Conservation (phyloP, 2,329 filamentous ascomycete genomes). For the Pseudogymnoascus sp. region DNA sequence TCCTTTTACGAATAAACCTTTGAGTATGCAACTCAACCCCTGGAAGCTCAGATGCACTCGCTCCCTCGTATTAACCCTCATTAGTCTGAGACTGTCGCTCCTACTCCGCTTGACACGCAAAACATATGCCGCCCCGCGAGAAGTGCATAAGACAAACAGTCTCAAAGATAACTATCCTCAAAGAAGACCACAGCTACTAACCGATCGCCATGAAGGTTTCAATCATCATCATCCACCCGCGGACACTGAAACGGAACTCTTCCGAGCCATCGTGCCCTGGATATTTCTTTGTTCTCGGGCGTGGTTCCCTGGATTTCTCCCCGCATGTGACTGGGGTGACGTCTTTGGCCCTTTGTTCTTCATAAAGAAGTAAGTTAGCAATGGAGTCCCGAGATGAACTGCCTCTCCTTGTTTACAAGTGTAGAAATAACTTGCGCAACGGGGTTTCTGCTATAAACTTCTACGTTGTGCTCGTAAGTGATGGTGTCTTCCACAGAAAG, state of each 20-base stretch:
- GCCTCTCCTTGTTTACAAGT: not conserved
- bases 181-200: not conserved
- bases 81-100: not conserved
- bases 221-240: not conserved
- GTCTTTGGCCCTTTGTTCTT: not conserved
- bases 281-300: conserved; percentile 1
- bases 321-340: not conserved
- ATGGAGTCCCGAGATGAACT: not conserved
- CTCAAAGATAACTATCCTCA: not conserved
- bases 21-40: not conserved
- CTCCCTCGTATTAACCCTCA: not conserved
- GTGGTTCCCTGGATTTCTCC: not conserved
- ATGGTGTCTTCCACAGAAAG: not conserved
- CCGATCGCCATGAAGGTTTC: not conserved
- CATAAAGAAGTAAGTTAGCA: not conserved
- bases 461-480: not conserved
- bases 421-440: not conserved
- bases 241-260: not conserved
- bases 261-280: not conserved
- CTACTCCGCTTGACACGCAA: not conserved
- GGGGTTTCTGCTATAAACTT: not conserved
- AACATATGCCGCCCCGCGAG: not conserved
- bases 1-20: not conserved
- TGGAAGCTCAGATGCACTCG: not conserved
- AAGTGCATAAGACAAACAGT: not conserved